Evolutionary conservation across 345 rosid species (phyloP), one percentile per base, ranked within the genome.

Genomic region (Dipteronia dyeriana): DNA sequence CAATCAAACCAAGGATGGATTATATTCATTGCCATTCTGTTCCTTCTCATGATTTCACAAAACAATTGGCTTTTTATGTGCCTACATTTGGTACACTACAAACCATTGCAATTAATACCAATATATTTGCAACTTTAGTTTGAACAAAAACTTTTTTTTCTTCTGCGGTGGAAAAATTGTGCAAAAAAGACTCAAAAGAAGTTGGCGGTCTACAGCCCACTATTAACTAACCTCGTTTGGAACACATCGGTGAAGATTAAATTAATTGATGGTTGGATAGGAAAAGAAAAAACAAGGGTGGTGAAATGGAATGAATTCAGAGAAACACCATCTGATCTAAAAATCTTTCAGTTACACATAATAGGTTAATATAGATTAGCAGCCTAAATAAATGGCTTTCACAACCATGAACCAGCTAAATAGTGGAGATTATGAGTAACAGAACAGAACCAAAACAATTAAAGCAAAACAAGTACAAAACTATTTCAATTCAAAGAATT

Each of bases 401-500:
- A 26, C 34, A 13, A 26, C 66, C 66, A 61, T 61, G 26, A 71
- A 72, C 53, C 65, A 57, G n/a, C 64, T 57, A 57, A n/a, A 34
- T 16, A 20, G 9, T 0, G 39, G 17, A 69, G 73, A 47, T 31
- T 49, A 26, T 25, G 16, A 7, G 0, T 3, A 25, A 38, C 7
- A 49, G 6, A 72, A 23, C 19, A n/a, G 17, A 62, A 26, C 63
- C 9, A 70, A n/a, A 70, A 61, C 17, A 70, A 70, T 6, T 25
- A 62, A 62, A 62, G 9, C 43, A 25, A 74, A 26, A 45, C 13
- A 63, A 39, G 5, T 34, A 38, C 13, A 43, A 7, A 71, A 34
- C 25, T 12, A 57, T 56, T 72, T 62, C 16, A 72, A 57, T 7
- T 57, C 49, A 1, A 73, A 49, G 39, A 14, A 60, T 17, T 10